Base-by-base conservation (phyloP, 176 grass and related monocot genomes). In the Cenchrus americanus region DNA sequence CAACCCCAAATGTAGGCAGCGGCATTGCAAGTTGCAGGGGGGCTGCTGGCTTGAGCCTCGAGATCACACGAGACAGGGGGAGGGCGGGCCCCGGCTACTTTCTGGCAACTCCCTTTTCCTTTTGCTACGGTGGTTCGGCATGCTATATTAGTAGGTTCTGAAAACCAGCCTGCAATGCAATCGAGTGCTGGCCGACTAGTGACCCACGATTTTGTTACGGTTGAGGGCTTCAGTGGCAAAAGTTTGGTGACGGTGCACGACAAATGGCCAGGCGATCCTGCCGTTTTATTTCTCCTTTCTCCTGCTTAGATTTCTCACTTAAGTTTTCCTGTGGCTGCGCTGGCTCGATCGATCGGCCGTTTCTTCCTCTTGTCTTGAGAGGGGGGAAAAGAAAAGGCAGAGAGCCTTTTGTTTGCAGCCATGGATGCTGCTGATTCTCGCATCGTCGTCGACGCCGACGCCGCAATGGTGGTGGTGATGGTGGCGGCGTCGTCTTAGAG, bases 161-260 rank as follows among this genome's bases (percentile, higher is more conserved):
- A 24, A 24, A 71, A 46, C 43, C 10, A 72, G 8, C 23, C 27
- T 44, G 17, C 65, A 15, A 61, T 67, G 34, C 34, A 37, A 37
- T 37, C 13, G 52, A 76, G 77, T 44, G 88, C 71, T 76, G 60
- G 14, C 82, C 18, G 64, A 76, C 53, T 65, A 51, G 52, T 18
- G 63, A 46, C 69, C 49, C 34, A 82, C 37, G 6, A 15, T 27
- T 27, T 7, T 8, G 14, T 43, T 15, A 80, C n/a, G 47, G 48
- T 1, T 6, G 7, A 6, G 61, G 0, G 1, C 41, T 43, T 84
- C 58, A 44, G 43, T 52, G 62, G 1, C 1, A 13, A 62, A 76
- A 70, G 69, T 80, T 81, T 11, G 77, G 63, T 63, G 19, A 21
- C 1, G 40, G 37, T 48, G 27, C 86, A 57, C 66, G 70, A 66